Evolutionary conservation across 1,284 basidiomycete genomes (phyloP).

Genomic region (Gymnopus androsaceus): DNA sequence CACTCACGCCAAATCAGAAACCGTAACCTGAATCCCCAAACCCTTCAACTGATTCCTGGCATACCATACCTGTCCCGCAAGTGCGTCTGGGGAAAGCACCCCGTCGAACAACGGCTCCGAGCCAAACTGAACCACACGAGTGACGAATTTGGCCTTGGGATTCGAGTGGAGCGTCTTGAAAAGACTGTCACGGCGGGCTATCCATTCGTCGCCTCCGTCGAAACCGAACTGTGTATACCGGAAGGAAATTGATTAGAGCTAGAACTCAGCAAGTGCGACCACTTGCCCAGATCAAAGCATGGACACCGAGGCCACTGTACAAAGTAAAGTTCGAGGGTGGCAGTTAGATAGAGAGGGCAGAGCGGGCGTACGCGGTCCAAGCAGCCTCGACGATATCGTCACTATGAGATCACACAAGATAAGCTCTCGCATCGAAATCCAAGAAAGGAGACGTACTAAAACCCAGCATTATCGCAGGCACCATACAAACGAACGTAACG

Average conservation of each 20-base stretch:
- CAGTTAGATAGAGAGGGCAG: not conserved
- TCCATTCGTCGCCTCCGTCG: slow-evolving; percentile 56
- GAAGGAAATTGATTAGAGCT: not conserved
- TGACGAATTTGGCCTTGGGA: slow-evolving; percentile 67
- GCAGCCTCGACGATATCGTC: slow-evolving; percentile 73
- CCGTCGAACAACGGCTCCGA: slow-evolving; percentile 73
- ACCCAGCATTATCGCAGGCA: slow-evolving; percentile 61
- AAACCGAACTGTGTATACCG: slow-evolving; percentile 57
- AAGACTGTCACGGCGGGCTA: slow-evolving; percentile 53
- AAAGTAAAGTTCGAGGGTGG: too few relatives aligned
- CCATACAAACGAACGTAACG: slow-evolving; percentile 77
- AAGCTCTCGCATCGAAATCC: slow-evolving; percentile 1
- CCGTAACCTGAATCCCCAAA: slow-evolving; percentile 67
- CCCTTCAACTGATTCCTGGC: slow-evolving; percentile 53
- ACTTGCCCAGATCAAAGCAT: slow-evolving; percentile 73
- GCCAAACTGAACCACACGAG: slow-evolving; percentile 70
- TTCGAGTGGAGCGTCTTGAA: slow-evolving; percentile 60
- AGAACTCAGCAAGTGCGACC: not conserved
- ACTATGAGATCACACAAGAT: slow-evolving; percentile 33
- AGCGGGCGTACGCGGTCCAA: slow-evolving; percentile 46
- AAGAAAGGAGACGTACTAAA: slow-evolving; percentile 50
- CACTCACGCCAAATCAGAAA: slow-evolving; percentile 48
- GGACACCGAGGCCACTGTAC: slow-evolving; percentile 57
- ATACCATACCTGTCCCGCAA: slow-evolving; percentile 57
- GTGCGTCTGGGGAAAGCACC: slow-evolving; percentile 50